Percentiles rank a stretch among this genome's conserved stretches.
Evolutionary conservation across 2,329 filamentous ascomycete species (phyloP).

Genomic region (Alternaria alternata): DNA sequence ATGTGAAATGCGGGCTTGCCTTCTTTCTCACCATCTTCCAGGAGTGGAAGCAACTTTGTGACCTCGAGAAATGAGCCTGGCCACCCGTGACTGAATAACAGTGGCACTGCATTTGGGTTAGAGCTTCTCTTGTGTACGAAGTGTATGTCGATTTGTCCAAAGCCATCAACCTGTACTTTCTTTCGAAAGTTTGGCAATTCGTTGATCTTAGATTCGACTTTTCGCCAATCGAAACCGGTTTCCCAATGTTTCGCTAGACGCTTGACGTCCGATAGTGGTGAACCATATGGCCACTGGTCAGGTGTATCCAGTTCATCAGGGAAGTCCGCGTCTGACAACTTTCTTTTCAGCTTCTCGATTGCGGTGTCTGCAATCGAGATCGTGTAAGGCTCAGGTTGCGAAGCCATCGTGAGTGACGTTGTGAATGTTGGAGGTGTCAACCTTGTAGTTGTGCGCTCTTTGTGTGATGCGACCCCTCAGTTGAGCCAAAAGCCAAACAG

Average conservation of each 20-base stretch:
- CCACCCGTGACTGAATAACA: constrained; percentile 75
- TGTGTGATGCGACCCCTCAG: not conserved
- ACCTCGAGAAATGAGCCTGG: constrained; percentile 75
- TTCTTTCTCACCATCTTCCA: constrained; percentile 44
- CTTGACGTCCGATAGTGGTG: constrained; percentile 67
- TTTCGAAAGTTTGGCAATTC: constrained; percentile 67
- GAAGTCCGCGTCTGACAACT: constrained; percentile 63
- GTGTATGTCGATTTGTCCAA: constrained; percentile 68
- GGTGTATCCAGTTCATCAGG: constrained; percentile 61
- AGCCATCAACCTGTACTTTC: constrained; percentile 63
- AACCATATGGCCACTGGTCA: constrained; percentile 65
- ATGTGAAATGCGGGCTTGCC: constrained; percentile 60
- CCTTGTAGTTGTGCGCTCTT: not conserved
- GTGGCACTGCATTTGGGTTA: constrained; percentile 64
- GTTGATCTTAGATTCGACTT: constrained; percentile 67
- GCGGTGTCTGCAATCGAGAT: constrained; percentile 51
- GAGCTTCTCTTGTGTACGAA: constrained; percentile 67
- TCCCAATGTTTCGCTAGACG: constrained; percentile 67
- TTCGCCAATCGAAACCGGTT: constrained; percentile 67
- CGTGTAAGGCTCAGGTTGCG: constrained; percentile 32
- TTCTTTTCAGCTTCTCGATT: constrained; percentile 63
- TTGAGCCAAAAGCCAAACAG: not conserved
- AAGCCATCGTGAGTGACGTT: constrained; percentile 9
- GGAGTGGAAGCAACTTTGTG: constrained; percentile 64
- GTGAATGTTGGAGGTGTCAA: not conserved